phyloP scores from a whole-genome alignment of 495 filamentous ascomycete species.

The Jackrogersella minutella region DNA sequence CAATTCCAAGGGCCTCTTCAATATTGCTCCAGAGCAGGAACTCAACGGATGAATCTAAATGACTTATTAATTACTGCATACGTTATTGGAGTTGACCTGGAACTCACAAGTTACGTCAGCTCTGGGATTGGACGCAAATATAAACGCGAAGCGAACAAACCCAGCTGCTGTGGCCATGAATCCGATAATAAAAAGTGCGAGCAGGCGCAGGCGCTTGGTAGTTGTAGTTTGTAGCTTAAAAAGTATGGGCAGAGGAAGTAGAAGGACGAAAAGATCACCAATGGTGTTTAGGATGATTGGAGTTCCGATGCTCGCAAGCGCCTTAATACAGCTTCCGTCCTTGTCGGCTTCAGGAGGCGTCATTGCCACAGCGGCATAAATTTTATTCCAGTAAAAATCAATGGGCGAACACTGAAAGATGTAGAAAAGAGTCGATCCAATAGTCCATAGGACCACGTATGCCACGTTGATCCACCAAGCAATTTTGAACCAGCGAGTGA shows the following conservation, averaged over 20 bases:
- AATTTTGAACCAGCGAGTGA: not conserved
- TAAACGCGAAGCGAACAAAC: conserved; percentile 4
- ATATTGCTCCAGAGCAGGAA: conserved; percentile 6
- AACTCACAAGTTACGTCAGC: conserved; percentile 5
- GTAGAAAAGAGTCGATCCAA: conserved; percentile 3
- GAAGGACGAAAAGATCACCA: conserved; percentile 1
- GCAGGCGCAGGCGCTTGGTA: not conserved
- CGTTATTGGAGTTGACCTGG: not conserved
- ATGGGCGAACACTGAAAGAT: conserved; percentile 4
- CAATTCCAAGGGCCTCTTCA: conserved; percentile 3
- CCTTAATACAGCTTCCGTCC: not conserved
- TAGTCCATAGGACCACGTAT: not conserved
- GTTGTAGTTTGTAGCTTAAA: not conserved
- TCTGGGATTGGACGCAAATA: not conserved
- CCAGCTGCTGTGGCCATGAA: conserved; percentile 1
- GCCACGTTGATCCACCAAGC: conserved; percentile 2
- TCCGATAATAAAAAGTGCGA: conserved; percentile 3
- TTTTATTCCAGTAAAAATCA: conserved; percentile 8
- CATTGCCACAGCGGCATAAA: not conserved
- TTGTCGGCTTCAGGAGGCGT: not conserved
- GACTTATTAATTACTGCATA: not conserved
- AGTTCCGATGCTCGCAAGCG: not conserved
- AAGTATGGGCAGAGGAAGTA: not conserved
- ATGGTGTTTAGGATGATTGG: not conserved
- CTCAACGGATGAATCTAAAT: conserved; percentile 1